Evolutionary conservation across 371 early-diverging fungal genomes (phyloP).

Genomic region (Syncephalastrum contaminatum): DNA sequence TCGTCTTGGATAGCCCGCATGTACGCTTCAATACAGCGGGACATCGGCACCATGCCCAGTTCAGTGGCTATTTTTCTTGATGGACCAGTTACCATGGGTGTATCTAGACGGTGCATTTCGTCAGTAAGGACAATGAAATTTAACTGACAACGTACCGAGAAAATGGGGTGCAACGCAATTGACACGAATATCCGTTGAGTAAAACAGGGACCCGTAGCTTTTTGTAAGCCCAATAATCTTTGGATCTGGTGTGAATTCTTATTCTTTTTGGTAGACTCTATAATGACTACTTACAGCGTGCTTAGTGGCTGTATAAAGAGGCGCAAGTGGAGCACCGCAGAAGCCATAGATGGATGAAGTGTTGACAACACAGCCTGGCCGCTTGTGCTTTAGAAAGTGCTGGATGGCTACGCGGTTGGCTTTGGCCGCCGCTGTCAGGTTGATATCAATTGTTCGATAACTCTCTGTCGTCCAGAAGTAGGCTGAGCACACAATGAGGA

Average conservation of each 20-base stretch:
- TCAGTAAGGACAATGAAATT: no score
- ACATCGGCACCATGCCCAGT: conserved; percentile 28
- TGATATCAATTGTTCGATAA: conserved; percentile 62
- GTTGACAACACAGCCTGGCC: conserved; percentile 73
- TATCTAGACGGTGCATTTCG: conserved; percentile 19
- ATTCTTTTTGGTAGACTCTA: conserved; percentile 13
- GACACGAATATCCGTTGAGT: conserved; percentile 58
- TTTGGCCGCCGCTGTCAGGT: conserved; percentile 62
- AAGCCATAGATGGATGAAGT: conserved; percentile 79
- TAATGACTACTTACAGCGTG: conserved; percentile 53
- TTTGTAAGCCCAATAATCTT: conserved; percentile 63
- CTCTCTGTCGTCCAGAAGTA: conserved; percentile 6
- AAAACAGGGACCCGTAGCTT: conserved; percentile 48
- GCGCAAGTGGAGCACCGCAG: conserved; percentile 62
- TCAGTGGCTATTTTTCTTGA: conserved; percentile 10
- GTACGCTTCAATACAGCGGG: conserved; percentile 25
- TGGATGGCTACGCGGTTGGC: conserved; percentile 71
- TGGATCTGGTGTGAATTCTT: conserved; percentile 7
- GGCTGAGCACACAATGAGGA: neutral
- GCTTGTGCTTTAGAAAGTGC: conserved; percentile 49
- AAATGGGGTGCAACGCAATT: conserved; percentile 82
- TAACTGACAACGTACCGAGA: conserved; percentile 52
- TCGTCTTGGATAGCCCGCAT: conserved; percentile 24
- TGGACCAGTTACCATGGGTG: conserved; percentile 27
- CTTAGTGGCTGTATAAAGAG: conserved; percentile 82